These are phyloP conservation scores for Solanum stenotomum DNA, from an alignment of 257 asterid species.

Conservation along the genomic window DNA sequence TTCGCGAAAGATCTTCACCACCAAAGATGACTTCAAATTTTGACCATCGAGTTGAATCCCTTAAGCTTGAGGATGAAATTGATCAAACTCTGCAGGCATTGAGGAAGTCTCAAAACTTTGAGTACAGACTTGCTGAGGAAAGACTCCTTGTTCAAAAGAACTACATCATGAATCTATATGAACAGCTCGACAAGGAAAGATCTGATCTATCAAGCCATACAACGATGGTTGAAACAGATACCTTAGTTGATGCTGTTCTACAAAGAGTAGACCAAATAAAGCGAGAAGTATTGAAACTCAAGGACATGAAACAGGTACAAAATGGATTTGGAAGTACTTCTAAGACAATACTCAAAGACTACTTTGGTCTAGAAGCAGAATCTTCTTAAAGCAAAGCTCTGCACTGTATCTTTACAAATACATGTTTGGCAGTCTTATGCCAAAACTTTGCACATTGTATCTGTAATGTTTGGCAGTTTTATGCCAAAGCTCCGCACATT, in stretches of 20 bases:
- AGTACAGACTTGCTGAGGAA: slow-evolving; percentile 50
- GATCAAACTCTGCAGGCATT: slow-evolving; percentile 31
- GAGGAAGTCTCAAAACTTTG: slow-evolving; percentile 49
- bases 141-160: slow-evolving; percentile 41
- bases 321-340: slow-evolving; percentile 70
- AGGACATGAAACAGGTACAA: slow-evolving; percentile 52
- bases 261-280: slow-evolving; percentile 36
- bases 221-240: slow-evolving; percentile 17
- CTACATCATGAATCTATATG: slow-evolving; percentile 33
- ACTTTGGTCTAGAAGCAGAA: slow-evolving; percentile 33
- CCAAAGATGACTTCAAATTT: slow-evolving; percentile 17
- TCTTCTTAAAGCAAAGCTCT: neutral
- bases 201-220: slow-evolving; percentile 19
- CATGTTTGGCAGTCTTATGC: neutral
- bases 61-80: slow-evolving; percentile 43
- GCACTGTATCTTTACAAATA: neutral
- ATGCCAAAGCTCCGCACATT: neutral
- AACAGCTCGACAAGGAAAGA: slow-evolving; percentile 48
- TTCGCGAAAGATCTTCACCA: slow-evolving; percentile 5
- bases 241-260: slow-evolving; percentile 25
- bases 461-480: neutral
- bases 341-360: slow-evolving; percentile 39
- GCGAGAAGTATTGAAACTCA: slow-evolving; percentile 33
- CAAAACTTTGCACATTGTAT: neutral
- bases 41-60: slow-evolving; percentile 40